These are phyloP conservation scores for Coemansia sp. DNA, from an alignment of 192 early-diverging fungal genomes.

Conservation along the genomic window DNA sequence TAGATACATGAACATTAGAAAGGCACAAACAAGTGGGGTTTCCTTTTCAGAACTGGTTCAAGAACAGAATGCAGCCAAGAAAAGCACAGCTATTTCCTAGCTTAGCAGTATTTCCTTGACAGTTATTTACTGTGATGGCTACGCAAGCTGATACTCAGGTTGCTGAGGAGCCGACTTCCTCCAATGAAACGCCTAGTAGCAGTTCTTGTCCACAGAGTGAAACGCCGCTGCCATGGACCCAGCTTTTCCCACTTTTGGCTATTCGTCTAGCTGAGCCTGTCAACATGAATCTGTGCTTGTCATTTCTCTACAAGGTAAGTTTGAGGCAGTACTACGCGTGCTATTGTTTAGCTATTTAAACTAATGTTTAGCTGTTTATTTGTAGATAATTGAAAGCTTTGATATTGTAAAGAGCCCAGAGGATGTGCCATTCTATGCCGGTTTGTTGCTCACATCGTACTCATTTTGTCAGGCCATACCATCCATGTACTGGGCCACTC, in stretches of 20 bases:
- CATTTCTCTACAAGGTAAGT: constrained; percentile 21
- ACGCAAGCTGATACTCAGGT: too few species aligned
- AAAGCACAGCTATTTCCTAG: too few species aligned
- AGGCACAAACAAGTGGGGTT: too few species aligned
- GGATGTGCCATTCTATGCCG: constrained; percentile 71
- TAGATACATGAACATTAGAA: too few species aligned
- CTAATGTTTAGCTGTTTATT: not conserved
- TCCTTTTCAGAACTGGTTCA: too few species aligned
- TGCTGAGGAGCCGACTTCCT: too few species aligned
- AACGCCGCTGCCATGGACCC: constrained; percentile 37
- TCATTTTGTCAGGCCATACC: constrained; percentile 50
- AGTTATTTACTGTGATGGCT: too few species aligned
- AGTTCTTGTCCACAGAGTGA: too few species aligned
- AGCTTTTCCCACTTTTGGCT: constrained; percentile 21
- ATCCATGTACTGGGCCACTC: constrained; percentile 59
- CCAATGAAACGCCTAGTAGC: too few species aligned
- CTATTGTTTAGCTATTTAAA: not conserved
- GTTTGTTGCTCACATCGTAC: constrained; percentile 52
- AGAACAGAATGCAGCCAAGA: too few species aligned
- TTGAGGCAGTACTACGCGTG: not conserved
- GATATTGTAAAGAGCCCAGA: constrained; percentile 61
- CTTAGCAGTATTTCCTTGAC: too few species aligned
- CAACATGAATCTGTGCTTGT: constrained; percentile 67
- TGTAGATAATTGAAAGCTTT: constrained; percentile 24
- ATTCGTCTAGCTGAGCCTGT: constrained; percentile 61